Evolutionary conservation across 129 eudicot genomes (phyloP).

Genomic region (Mikania micrantha): DNA sequence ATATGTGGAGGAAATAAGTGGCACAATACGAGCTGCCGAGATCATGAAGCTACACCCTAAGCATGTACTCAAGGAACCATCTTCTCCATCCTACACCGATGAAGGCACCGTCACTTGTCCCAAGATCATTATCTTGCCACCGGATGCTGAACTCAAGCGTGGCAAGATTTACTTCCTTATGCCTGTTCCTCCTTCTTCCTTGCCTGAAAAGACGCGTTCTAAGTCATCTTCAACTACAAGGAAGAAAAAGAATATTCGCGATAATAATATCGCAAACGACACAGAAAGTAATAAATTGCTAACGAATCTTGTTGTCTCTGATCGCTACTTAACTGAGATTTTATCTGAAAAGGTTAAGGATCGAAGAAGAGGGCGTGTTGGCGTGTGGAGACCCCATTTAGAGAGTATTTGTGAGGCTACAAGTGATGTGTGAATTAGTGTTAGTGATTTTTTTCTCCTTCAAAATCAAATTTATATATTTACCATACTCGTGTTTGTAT

Average conservation of each 20-base stretch:
- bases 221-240: conserved; percentile 19
- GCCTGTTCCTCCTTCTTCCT: conserved; percentile 49
- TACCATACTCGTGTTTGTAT: conserved; percentile 19
- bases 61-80: conserved; percentile 72
- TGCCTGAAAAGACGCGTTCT: conserved; percentile 36
- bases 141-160: conserved; percentile 83
- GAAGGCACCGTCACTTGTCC: conserved; percentile 41
- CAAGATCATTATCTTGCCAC: conserved; percentile 66
- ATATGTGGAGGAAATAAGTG: conserved; percentile 70
- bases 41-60: conserved; percentile 71
- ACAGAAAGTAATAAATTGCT: conserved; percentile 3
- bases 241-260: conserved; percentile 26
- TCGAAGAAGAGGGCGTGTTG: conserved; percentile 66
- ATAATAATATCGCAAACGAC: conserved; percentile 17
- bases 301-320: conserved; percentile 39
- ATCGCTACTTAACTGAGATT: conserved; percentile 68
- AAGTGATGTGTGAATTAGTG: conserved; percentile 15
- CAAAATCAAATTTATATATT: conserved; percentile 21
- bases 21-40: conserved; percentile 58
- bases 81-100: conserved; percentile 38
- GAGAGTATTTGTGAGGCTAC: conserved; percentile 81
- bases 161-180: conserved; percentile 92
- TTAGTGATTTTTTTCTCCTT: conserved; percentile 2
- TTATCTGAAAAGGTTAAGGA: conserved; percentile 74
- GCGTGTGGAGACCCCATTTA: conserved; percentile 88